These are phyloP conservation scores for Camelina sativa DNA, from an alignment of 345 rosid species.

Conservation along the genomic window DNA sequence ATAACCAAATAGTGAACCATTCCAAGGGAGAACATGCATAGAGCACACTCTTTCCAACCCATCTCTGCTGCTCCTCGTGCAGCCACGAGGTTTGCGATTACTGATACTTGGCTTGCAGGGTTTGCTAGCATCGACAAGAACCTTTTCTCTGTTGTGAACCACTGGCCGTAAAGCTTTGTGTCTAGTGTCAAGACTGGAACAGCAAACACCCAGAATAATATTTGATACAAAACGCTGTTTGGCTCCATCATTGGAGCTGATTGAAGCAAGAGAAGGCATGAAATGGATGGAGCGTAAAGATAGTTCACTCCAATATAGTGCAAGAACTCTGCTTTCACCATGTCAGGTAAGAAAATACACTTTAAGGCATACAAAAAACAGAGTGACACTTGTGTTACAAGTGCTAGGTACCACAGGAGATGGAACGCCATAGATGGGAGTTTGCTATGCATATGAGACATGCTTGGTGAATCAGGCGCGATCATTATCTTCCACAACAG, in stretches of 20 bases:
- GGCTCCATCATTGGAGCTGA: constrained; percentile 51
- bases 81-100: constrained; percentile 65
- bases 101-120: constrained; percentile 68
- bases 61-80: constrained; percentile 60
- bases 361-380: constrained; percentile 48
- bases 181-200: constrained; percentile 61
- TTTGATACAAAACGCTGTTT: constrained; percentile 7
- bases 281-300: constrained; percentile 68
- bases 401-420: constrained; percentile 55
- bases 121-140: constrained; percentile 62
- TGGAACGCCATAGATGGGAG: constrained; percentile 51
- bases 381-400: constrained; percentile 46
- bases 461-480: constrained; percentile 29
- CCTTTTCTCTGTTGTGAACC: constrained; percentile 72
- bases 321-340: constrained; percentile 59
- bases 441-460: constrained; percentile 41
- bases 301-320: constrained; percentile 68
- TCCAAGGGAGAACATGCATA: constrained; percentile 68
- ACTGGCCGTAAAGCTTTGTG: constrained; percentile 73
- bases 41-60: constrained; percentile 66
- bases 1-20: constrained; percentile 69
- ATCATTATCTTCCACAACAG: constrained; percentile 57
- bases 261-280: constrained; percentile 73
- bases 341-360: constrained; percentile 48
- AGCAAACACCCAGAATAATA: constrained; percentile 52